These are phyloP conservation scores for Beauveria sp. DNA, from an alignment of 2,329 filamentous ascomycete genomes.

Conservation along the genomic window DNA sequence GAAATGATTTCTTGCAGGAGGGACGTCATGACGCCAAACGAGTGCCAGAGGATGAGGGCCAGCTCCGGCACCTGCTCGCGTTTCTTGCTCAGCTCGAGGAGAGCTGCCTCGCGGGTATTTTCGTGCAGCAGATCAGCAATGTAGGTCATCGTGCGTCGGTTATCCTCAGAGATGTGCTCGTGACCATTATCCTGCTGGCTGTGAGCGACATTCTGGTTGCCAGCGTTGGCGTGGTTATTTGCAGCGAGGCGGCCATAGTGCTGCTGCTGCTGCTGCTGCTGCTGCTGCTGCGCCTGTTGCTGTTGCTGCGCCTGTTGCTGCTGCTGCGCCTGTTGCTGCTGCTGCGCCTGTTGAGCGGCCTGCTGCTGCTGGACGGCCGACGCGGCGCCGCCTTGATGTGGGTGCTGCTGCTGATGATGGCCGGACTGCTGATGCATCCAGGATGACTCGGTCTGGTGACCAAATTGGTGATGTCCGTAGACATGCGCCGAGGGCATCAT, in stretches of 20 bases:
- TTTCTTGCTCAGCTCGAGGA: slow-evolving; percentile 97
- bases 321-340: not conserved
- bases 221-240: slow-evolving; percentile 46
- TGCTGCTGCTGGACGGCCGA: slow-evolving; percentile 44
- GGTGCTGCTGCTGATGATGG: slow-evolving; percentile 45
- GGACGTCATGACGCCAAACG: slow-evolving; percentile 97
- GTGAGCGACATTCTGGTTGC: slow-evolving; percentile 37
- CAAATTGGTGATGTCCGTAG: slow-evolving; percentile 62
- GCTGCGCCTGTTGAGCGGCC: slow-evolving; percentile 14
- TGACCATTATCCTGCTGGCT: slow-evolving; percentile 42
- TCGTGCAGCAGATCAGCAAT: slow-evolving; percentile 88
- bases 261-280: slow-evolving; percentile 50
- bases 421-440: slow-evolving; percentile 62
- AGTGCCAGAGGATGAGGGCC: slow-evolving; percentile 95
- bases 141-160: slow-evolving; percentile 84
- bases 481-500: slow-evolving; percentile 60
- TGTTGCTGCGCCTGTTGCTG: slow-evolving; percentile 14
- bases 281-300: slow-evolving; percentile 25
- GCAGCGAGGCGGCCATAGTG: slow-evolving; percentile 69
- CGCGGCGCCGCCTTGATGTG: slow-evolving; percentile 47
- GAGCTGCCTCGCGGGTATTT: slow-evolving; percentile 76
- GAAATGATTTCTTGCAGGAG: slow-evolving; percentile 97
- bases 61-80: slow-evolving; percentile 95
- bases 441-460: slow-evolving; percentile 52
- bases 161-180: slow-evolving; percentile 78